Conservation (phyloP, 2,329 filamentous ascomycete genomes). For the Colletotrichum higginsianum region DNA sequence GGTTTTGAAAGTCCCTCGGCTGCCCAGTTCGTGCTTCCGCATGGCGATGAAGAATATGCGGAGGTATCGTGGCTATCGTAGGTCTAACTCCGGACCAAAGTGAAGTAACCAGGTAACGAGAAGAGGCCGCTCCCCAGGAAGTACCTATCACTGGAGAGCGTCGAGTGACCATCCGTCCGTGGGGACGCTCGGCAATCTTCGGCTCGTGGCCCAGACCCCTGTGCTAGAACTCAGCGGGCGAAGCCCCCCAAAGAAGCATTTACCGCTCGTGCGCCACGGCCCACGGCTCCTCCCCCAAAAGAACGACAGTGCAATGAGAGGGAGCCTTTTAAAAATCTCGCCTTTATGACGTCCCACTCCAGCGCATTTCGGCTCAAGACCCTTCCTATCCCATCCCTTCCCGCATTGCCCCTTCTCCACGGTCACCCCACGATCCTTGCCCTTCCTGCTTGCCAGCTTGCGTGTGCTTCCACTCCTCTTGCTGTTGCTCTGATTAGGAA, state of each 20-base stretch:
- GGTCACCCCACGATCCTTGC: constrained; percentile 38
- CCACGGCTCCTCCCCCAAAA: constrained; percentile 17
- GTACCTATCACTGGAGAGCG: neutral
- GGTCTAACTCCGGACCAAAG: constrained; percentile 1
- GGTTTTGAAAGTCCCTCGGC: neutral
- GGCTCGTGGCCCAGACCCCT: constrained; percentile 41
- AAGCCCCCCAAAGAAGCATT: constrained; percentile 5
- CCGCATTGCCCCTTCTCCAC: constrained; percentile 27
- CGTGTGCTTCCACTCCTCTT: constrained; percentile 2
- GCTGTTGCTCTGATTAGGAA: neutral
- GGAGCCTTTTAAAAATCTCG: constrained; percentile 41
- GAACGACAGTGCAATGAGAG: constrained; percentile 36
- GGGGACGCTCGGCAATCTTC: constrained; percentile 42
- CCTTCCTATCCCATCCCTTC: constrained; percentile 35
- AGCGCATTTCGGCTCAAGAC: constrained; percentile 40
- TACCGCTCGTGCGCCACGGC: constrained; percentile 29
- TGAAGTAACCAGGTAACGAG: neutral
- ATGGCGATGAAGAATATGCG: constrained; percentile 6
- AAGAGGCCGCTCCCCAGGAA: neutral
- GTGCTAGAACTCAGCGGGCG: constrained; percentile 27
- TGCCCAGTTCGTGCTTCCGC: neutral
- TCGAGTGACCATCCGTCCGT: constrained; percentile 29
- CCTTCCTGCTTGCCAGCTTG: constrained; percentile 1
- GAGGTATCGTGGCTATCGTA: constrained; percentile 15
- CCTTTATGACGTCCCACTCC: constrained; percentile 41